Conservation (phyloP, 345 rosid genomes). For the Moringa oleifera region DNA sequence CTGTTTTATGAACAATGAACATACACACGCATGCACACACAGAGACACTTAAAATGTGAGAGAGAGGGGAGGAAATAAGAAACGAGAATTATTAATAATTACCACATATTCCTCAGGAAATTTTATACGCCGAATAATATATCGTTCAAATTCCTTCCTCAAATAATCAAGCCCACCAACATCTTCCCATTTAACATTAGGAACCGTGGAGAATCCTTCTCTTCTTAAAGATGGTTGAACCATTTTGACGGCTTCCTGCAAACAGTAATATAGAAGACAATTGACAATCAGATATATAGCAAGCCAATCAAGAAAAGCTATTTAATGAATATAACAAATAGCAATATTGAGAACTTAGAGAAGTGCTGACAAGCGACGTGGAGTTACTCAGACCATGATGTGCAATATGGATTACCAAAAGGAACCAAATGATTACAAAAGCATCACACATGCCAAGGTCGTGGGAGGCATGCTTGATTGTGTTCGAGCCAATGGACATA, state of each 20-base stretch:
- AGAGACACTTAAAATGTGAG: background rate
- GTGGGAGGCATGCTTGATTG: background rate
- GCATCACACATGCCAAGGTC: background rate
- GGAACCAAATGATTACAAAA: no score
- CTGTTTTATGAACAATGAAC: no score
- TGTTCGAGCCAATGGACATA: background rate
- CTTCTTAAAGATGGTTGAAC: slow-evolving; percentile 80
- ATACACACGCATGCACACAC: background rate
- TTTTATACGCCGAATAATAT: slow-evolving; percentile 68
- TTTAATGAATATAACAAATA: no score
- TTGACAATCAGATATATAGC: background rate
- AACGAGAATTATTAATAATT: background rate
- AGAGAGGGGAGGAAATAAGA: background rate
- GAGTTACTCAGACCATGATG: no score
- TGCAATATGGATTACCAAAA: background rate
- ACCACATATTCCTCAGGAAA: slow-evolving; percentile 72
- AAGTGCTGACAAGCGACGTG: background rate
- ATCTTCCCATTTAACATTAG: slow-evolving; percentile 87
- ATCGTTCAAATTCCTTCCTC: slow-evolving; percentile 61
- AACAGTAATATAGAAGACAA: background rate
- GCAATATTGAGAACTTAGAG: background rate
- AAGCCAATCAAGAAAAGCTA: background rate
- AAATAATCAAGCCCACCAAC: slow-evolving; percentile 85
- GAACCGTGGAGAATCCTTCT: slow-evolving; percentile 87
- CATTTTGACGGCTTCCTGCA: slow-evolving; percentile 67